Base-by-base conservation (phyloP, 805 yeast species). In the Spathaspora boniae region DNA sequence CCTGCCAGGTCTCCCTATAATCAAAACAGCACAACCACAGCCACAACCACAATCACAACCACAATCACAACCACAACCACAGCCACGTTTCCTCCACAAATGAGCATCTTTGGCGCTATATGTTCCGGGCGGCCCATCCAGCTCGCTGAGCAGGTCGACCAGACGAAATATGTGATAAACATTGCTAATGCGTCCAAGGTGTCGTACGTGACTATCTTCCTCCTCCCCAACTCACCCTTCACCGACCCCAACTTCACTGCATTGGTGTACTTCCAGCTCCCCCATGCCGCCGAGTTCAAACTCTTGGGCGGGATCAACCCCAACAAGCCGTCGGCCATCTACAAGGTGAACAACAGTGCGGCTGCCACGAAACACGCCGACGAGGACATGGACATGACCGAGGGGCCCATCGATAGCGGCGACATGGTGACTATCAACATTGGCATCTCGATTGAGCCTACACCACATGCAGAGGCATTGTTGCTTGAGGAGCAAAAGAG, bases 361-460 rank as follows among this genome's bases (percentile, higher is more conserved):
- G 41, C 50, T 20, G 44, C 43, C 11, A 18, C 37, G 36, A 71
- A 76, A 66, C 80, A 72, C 30, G 70, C 30, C 7, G 15, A 29
- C 7, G 53, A 44, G 12, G 58, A 73, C 40, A 81, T 69, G 30
- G 72, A 61, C 19, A 51, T 58, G 42, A 58, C 44, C 12, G 51
- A 44, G 2, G 53, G 45, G 2, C 48, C 48, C 29, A 61, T 57
- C 8, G 53, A 53, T 14, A 41, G 37, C 14, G 62, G 53, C 40
- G 65, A 68, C 36, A 40, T 42, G 2, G 42, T 50, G 14, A 44
- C 51, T 3, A 58, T 53, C 45, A 70, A 54, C 44, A 78, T 91
- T 4, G 98, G 98, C 0, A 85, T 93, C n/a, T 86, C 96, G 3
- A 80, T 91, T 9, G 98, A 91, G 53, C 84, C 95, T 0, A 70